Percentiles rank a stretch among this genome's conserved stretches.
These are phyloP conservation scores for Fagopyrum esculentum DNA, from an alignment of 148 eudicot species.

Conservation along the genomic window DNA sequence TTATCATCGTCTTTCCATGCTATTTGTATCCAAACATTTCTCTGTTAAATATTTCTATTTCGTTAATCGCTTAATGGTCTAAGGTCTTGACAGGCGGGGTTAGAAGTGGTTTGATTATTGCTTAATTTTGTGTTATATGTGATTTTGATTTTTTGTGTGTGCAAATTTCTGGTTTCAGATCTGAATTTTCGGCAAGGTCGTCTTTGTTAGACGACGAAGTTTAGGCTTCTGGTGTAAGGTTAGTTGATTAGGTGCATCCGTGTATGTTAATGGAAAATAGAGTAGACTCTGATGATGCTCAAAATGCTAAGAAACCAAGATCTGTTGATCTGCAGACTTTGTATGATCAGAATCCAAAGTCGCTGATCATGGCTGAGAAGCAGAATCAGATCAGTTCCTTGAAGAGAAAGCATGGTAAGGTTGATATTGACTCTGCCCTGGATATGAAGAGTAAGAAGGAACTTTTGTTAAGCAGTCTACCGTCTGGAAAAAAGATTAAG, in stretches of 20 bases:
- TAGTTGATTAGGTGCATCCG: constrained; percentile 10
- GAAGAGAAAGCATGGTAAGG: constrained; percentile 34
- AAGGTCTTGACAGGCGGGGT: constrained; percentile 4
- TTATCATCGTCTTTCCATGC: constrained; percentile 10
- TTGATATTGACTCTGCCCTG: constrained; percentile 26
- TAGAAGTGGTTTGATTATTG: constrained; percentile 3
- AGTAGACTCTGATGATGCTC: constrained; percentile 27
- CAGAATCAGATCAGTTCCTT: constrained; percentile 18
- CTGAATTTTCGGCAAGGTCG: constrained; percentile 10
- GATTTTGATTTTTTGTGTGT: background rate
- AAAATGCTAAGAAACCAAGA: constrained; percentile 38
- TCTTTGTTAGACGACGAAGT: constrained; percentile 6
- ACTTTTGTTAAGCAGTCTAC: constrained; percentile 36
- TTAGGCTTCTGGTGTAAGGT: constrained; percentile 6
- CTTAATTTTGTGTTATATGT: background rate
- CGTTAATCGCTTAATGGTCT: background rate
- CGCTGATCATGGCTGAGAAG: constrained; percentile 20
- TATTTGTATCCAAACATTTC: background rate
- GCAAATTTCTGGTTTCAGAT: constrained; percentile 14
- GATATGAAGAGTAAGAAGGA: constrained; percentile 40
- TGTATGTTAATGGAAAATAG: constrained; percentile 9
- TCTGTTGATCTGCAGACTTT: constrained; percentile 53
- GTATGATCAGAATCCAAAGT: constrained; percentile 30
- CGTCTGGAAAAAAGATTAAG: constrained; percentile 39
- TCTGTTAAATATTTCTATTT: background rate